Conservation (phyloP, 1,284 basidiomycete species). For the Leccinum cinnamomeum region DNA sequence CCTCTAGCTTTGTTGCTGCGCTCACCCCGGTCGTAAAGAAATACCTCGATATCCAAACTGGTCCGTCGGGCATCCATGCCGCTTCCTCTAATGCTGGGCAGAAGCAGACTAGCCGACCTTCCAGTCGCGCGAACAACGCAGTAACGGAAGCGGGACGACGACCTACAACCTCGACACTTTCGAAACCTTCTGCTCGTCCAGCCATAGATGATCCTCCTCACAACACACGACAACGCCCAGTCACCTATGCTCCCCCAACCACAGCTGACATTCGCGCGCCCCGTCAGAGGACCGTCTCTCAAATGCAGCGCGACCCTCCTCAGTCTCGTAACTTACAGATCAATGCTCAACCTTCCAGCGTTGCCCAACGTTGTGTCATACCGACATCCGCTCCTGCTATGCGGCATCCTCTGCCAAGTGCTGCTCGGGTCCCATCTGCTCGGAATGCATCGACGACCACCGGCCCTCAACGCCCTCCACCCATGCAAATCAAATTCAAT, state of each 20-base stretch:
- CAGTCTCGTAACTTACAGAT: slow-evolving; percentile 19
- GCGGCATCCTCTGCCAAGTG: slow-evolving; percentile 11
- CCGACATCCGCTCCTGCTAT: slow-evolving; percentile 13
- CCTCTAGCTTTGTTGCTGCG: slow-evolving; percentile 64
- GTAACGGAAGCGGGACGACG: slow-evolving; percentile 13
- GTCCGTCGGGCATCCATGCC: slow-evolving; percentile 9
- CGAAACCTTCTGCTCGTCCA: slow-evolving; percentile 17
- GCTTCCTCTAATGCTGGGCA: slow-evolving; percentile 6
- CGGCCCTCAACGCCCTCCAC: slow-evolving; percentile 32
- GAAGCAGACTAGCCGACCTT: slow-evolving; percentile 28
- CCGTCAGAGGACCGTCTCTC: slow-evolving; percentile 24
- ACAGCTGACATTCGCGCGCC: slow-evolving; percentile 13
- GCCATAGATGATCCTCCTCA: neutral
- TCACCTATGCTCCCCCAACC: neutral
- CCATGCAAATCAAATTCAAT: slow-evolving; percentile 30
- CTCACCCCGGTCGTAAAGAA: slow-evolving; percentile 76
- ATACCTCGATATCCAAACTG: slow-evolving; percentile 65
- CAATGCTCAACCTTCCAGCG: slow-evolving; percentile 22
- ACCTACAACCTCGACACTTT: slow-evolving; percentile 8
- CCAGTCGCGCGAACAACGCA: slow-evolving; percentile 25
- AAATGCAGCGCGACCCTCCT: slow-evolving; percentile 19
- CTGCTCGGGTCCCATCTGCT: slow-evolving; percentile 9
- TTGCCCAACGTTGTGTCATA: slow-evolving; percentile 25
- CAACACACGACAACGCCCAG: slow-evolving; percentile 11
- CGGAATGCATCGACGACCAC: slow-evolving; percentile 11